phyloP scores from a whole-genome alignment of 192 early-diverging fungal species.

The Entomortierella parvispora region DNA sequence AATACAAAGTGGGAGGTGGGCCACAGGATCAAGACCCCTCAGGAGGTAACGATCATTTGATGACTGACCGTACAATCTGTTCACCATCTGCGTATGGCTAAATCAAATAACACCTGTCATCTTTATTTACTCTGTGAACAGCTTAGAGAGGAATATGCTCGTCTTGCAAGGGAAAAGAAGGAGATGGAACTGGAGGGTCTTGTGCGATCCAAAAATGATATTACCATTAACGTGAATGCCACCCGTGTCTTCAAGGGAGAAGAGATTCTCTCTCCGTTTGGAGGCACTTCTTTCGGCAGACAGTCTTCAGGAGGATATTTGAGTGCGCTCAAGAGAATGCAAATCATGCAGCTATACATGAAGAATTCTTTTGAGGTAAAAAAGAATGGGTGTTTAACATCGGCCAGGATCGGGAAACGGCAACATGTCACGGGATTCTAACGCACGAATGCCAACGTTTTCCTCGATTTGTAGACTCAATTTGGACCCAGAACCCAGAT shows the following conservation, averaged over 20 bases:
- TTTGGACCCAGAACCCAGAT: constrained; percentile 61
- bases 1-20: constrained; percentile 70
- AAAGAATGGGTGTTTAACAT: background rate
- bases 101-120: background rate
- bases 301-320: constrained; percentile 16
- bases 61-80: too few species aligned
- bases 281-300: constrained; percentile 46
- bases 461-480: constrained; percentile 54
- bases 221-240: constrained; percentile 62
- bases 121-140: constrained; percentile 21
- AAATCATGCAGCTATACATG: constrained; percentile 63
- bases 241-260: constrained; percentile 61
- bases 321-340: constrained; percentile 39
- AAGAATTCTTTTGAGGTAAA: constrained; percentile 72
- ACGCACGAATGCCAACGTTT: background rate
- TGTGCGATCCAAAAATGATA: constrained; percentile 69
- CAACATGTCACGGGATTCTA: background rate
- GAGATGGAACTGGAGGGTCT: constrained; percentile 73
- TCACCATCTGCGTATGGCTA: too few species aligned
- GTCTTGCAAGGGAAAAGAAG: constrained; percentile 63
- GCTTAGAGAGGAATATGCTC: constrained; percentile 75
- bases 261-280: constrained; percentile 55
- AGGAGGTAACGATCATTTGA: constrained; percentile 56
- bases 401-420: background rate
- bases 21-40: constrained; percentile 70